Percentiles rank a stretch among this genome's conserved stretches.
Evolutionary conservation across 352 stramenopile species (phyloP).

Genomic region (Thraustochytrium striatum): DNA sequence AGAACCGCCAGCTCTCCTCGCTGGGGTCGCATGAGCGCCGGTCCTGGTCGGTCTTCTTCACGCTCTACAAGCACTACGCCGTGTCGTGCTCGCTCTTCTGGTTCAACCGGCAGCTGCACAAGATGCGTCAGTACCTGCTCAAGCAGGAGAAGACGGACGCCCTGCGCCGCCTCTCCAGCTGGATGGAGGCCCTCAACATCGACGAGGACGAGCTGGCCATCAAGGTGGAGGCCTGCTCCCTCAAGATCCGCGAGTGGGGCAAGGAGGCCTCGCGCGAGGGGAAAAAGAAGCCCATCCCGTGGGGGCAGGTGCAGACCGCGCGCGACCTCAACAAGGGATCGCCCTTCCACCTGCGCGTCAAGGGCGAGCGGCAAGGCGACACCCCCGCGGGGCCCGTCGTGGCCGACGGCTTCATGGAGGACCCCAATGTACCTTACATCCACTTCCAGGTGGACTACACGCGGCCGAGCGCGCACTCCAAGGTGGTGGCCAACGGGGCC

Average conservation of each 20-base stretch:
- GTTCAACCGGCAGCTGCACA: conserved; percentile 47
- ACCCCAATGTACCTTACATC: neutral
- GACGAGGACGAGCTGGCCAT: conserved; percentile 34
- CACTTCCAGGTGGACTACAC: conserved; percentile 34
- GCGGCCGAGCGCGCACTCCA: neutral
- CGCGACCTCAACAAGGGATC: conserved; percentile 28
- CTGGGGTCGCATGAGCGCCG: conserved; percentile 36
- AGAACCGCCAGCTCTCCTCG: conserved; percentile 40
- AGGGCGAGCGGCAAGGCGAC: conserved; percentile 20
- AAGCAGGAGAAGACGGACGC: conserved; percentile 41
- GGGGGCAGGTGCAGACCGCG: neutral
- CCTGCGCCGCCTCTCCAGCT: conserved; percentile 30
- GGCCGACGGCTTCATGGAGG: conserved; percentile 9
- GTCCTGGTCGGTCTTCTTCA: conserved; percentile 47
- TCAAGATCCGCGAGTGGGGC: conserved; percentile 47
- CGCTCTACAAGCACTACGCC: conserved; percentile 48
- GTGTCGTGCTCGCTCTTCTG: conserved; percentile 39
- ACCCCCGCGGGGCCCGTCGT: neutral
- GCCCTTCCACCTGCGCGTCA: conserved; percentile 28
- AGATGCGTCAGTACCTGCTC: conserved; percentile 47
- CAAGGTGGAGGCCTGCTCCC: conserved; percentile 34
- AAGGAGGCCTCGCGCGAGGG: conserved; percentile 28
- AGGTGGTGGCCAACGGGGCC: neutral
- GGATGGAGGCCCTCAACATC: conserved; percentile 49
- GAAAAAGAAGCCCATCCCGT: conserved; percentile 1